Percentiles rank a stretch among this genome's conserved stretches.
phyloP scores from a whole-genome alignment of 2,329 filamentous ascomycete species.

The Neopestalotiopsis sp. region DNA sequence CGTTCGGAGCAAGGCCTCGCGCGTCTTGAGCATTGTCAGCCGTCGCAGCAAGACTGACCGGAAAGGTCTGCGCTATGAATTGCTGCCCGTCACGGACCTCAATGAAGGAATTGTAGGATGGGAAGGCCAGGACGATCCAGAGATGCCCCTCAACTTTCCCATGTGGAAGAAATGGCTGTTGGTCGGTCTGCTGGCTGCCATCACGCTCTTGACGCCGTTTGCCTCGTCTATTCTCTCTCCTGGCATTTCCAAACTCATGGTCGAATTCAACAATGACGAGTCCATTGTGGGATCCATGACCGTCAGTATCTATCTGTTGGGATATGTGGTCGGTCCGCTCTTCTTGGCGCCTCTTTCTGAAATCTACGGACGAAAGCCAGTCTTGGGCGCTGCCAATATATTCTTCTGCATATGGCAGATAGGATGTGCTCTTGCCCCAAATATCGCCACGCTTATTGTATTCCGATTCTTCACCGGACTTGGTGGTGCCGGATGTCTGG shows the following conservation, averaged over 20 bases:
- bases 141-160: conserved; percentile 62
- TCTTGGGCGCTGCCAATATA: conserved; percentile 62
- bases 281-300: conserved; percentile 53
- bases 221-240: conserved; percentile 64
- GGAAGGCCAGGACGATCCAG: conserved; percentile 60
- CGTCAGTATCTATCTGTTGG: conserved; percentile 64
- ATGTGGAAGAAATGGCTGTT: conserved; percentile 61
- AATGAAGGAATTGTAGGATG: conserved; percentile 56
- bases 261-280: conserved; percentile 48
- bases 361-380: conserved; percentile 63
- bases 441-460: conserved; percentile 57
- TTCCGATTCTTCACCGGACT: conserved; percentile 64
- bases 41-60: conserved; percentile 16
- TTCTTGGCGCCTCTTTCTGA: conserved; percentile 63
- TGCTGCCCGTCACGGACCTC: conserved; percentile 17
- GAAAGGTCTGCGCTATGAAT: conserved; percentile 17
- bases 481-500: conserved; percentile 56
- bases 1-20: conserved; percentile 15
- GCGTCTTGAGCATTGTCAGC: conserved; percentile 18
- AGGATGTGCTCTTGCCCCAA: conserved; percentile 64
- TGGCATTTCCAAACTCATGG: conserved; percentile 46
- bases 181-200: conserved; percentile 59
- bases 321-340: conserved; percentile 61
- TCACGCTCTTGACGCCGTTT: conserved; percentile 68
- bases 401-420: conserved; percentile 65